Evolutionary conservation across 2,329 filamentous ascomycete genomes (phyloP), one percentile per base, ranked within the genome.

Genomic region (Sclerotiophoma versabilis): DNA sequence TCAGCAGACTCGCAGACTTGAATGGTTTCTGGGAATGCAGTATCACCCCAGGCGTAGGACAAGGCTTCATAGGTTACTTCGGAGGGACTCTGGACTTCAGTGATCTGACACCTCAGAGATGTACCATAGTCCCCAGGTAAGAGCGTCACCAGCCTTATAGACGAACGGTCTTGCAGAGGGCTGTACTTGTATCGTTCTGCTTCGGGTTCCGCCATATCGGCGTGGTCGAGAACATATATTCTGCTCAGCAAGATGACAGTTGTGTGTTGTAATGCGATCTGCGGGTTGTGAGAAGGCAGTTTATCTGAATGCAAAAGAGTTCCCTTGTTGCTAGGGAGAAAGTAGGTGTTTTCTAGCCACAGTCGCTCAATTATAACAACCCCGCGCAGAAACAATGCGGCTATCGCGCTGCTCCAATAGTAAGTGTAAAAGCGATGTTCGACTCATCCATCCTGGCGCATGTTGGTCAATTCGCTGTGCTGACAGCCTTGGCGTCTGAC

Each of bases 41-140:
- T n/a, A 17, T 48, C 25, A 10, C 30, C 39, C 54, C 49, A 49
- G 14, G 49, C 26, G 19, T 57, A 57, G 11, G 49, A 57, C 6
- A 53, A 19, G n/a, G 44, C 54, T 32, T 57, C 54, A 14, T 43
- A 57, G 8, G 19, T 19, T 6, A 33, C 19, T 6, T n/a, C 2
- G n/a, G 15, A 19, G 14, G 12, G 10, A 8, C 29, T 5, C 2
- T 36, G 11, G 9, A 34, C 3, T 26, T 57, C 43, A 5, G 15
- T 10, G 8, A 51, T 39, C 4, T 41, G 32, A n/a, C 53, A 47
- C 12, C 20, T 33, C 6, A 56, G 26, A 5, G 47, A 32, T 14
- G 29, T 42, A 3, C 32, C 32, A n/a, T 8, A 7, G n/a, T 20
- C 14, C 12, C 48, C 54, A 20, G 48, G 54, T 12, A 48, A 23